Base-by-base conservation (phyloP, 805 yeast genomes). In the Jamesozyma spencerorum region DNA sequence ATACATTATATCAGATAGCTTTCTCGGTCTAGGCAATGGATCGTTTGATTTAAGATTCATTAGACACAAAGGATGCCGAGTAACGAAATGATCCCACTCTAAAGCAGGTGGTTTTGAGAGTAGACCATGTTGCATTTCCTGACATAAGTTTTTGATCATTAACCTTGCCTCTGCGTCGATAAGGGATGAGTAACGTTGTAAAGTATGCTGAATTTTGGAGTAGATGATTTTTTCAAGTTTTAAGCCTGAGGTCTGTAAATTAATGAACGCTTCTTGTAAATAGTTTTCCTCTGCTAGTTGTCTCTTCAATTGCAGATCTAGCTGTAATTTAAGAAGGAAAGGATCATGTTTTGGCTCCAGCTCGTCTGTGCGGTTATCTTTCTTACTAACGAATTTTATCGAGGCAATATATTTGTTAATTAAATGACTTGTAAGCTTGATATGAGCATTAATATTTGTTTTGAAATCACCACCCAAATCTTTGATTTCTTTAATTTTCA, bases 401-500 rank as follows among this genome's bases (percentile, higher is more conserved):
- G 73, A 58, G n/a, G 66, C 61, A 31, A 67, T 64, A 53, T 71
- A 72, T 42, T 68, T 71, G 17, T 65, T 64, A 41, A 80, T 56
- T 14, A 73, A 54, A 39, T 73, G 73, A 5, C 85, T 85, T 2
- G 85, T 78, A 38, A 71, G 67, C 41, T 80, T 77, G 28, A 81
- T 71, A 48, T 81, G 85, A 44, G 66, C 70, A 41, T 70, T 72
- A 42, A 81, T 66, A 48, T 74, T 74, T 36, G 74, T 72, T 47
- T 76, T 78, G 61, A 78, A 81, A 57, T 80, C 85, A 2, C 64
- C 59, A 48, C 75, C 79, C 36, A 80, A 58, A 41, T 81, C 77
- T 57, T 78, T 81, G 50, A 85, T 85, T 58, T 85, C 95, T 58
- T 81, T 81, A 44, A 86, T 83, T 54, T 86, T 85, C 44, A 79